Evolutionary conservation across 345 rosid species (phyloP).

Genomic region (Psidium friedrichsthalianum): DNA sequence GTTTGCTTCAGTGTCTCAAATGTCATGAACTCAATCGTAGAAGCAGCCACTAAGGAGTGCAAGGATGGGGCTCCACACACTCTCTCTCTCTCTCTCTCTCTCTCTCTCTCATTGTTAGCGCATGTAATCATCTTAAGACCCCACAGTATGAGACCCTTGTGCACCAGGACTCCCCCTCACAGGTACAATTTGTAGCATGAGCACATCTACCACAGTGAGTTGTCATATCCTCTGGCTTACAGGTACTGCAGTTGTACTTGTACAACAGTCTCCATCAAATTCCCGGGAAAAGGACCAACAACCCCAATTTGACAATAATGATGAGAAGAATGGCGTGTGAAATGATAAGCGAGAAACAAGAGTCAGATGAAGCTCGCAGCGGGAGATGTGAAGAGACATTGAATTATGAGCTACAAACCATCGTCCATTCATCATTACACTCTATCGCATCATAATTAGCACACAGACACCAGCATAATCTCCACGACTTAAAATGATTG

Average conservation of each 20-base stretch:
- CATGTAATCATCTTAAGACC: background rate
- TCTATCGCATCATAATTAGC: background rate
- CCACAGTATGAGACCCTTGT: background rate
- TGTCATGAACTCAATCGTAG: background rate
- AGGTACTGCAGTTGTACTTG: background rate
- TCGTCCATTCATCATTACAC: background rate
- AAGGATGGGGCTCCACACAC: too few relatives aligned
- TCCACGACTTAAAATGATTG: background rate
- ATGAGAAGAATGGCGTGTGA: background rate
- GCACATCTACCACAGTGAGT: background rate
- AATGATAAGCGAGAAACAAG: background rate
- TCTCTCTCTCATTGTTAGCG: background rate
- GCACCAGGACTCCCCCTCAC: background rate
- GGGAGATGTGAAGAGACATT: background rate
- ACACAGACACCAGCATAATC: background rate
- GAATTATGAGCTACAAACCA: background rate
- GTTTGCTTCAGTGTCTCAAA: background rate
- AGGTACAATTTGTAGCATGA: background rate
- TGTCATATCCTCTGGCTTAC: background rate
- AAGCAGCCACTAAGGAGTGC: background rate
- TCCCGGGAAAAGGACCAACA: background rate
- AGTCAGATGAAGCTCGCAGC: background rate
- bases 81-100: background rate
- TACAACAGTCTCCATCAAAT: background rate
- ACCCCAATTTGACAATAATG: background rate